Base-by-base conservation (phyloP, 305 asterid genomes). In the Andrographis paniculata region DNA sequence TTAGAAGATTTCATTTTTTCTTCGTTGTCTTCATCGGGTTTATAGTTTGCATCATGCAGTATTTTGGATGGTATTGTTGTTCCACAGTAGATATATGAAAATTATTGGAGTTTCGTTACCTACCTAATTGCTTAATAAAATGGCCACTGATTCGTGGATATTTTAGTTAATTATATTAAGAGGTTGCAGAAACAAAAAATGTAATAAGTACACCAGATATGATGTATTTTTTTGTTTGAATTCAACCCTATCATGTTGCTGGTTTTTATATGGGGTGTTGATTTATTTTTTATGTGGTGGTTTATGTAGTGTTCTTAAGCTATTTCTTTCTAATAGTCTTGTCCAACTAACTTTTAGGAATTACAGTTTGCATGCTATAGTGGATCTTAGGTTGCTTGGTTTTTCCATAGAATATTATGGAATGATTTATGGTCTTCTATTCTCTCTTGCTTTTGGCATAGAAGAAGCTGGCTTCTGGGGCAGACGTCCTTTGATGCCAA, bases 51-150 rank as follows among this genome's bases (percentile, higher is more conserved):
- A 11, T 33, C 13, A 33, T 33, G 39, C 39, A 33, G 55, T 16
- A 47, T 21, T 17, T 14, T 3, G 15, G 12, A 20, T 6, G 12
- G n/a, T 42, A 1, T 17, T n/a, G 14, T 9, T 39, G 36, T 41
- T 27, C n/a, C 30, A 6, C 48, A 33, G 37, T 24, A 38, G 50
- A 45, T 46, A 46, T 40, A 41, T 53, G 20, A 9, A 33, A 33
- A 33, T 11, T 9, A 21, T 24, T 24, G 30, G 6, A 8, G 53
- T 20, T 50, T 12, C 9, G 36, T 50, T 33, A 9, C 21, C 45
- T 15, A 49, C 24, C 1, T 19, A 14, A 23, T 41, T 58, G 42
- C 38, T 5, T 11, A 33, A 5, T 11, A n/a, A 33, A 4, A 10
- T 13, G n/a, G 14, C 12, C n/a, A 33, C 38, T 0, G 8, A n/a